Conservation (phyloP, 148 eudicot species). For the Hydrangea macrophylla region DNA sequence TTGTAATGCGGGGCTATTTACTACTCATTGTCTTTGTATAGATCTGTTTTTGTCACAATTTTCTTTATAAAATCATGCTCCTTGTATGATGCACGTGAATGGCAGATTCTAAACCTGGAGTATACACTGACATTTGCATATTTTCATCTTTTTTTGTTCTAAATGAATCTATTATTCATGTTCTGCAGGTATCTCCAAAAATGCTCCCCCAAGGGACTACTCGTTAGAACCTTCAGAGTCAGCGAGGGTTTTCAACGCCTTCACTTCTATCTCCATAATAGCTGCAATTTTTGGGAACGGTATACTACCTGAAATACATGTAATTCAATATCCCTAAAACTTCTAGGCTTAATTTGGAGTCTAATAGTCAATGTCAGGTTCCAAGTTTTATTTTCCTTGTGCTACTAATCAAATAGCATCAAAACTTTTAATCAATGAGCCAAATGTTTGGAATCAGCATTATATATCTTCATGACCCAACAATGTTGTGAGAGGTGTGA, state of each 20-base stretch:
- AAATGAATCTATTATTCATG: no score
- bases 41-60: no score
- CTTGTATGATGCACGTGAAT: no score
- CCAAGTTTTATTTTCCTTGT: background rate
- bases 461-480: no score
- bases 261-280: conserved; percentile 89
- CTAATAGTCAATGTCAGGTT: background rate
- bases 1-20: no score
- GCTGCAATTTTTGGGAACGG: conserved; percentile 96
- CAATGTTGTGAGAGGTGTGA: background rate
- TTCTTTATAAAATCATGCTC: no score
- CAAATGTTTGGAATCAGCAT: no score
- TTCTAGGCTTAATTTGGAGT: background rate
- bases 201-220: conserved; percentile 71
- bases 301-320: conserved; percentile 95
- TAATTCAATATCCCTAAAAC: conserved; percentile 22
- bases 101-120: no score
- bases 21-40: no score
- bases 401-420: background rate
- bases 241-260: conserved; percentile 60
- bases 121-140: no score
- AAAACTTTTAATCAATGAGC: background rate
- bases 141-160: no score
- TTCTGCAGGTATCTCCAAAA: conserved; percentile 49
- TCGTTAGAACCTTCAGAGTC: conserved; percentile 51